Percentiles rank a stretch among this genome's conserved stretches.
phyloP scores from a whole-genome alignment of 1,139 yeast genomes.

The Lodderomyces elongisporus region DNA sequence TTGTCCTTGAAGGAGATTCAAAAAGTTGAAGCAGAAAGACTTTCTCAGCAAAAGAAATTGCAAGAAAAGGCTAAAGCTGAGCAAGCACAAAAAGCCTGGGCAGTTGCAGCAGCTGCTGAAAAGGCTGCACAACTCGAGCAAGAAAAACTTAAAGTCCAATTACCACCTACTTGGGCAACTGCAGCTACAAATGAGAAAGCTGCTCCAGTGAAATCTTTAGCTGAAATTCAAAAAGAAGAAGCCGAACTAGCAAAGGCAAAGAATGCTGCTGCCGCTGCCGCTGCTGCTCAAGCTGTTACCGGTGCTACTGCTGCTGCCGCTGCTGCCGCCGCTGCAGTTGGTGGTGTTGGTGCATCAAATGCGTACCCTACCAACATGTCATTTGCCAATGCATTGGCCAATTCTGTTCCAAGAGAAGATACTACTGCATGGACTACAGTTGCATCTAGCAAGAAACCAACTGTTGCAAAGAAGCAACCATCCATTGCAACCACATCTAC shows the following conservation, averaged over 20 bases:
- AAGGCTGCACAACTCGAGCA: constrained; percentile 14
- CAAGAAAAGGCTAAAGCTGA: constrained; percentile 30
- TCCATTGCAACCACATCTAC: constrained; percentile 12
- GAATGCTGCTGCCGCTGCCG: constrained; percentile 11
- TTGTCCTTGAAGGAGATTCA: constrained; percentile 71
- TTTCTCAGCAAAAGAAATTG: constrained; percentile 32
- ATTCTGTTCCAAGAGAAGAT: constrained; percentile 26
- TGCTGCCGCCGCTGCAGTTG: neutral
- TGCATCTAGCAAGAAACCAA: constrained; percentile 19
- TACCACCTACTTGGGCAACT: constrained; percentile 57
- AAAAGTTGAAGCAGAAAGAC: constrained; percentile 56
- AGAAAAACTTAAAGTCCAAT: constrained; percentile 19
- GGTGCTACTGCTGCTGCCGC: neutral
- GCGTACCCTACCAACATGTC: constrained; percentile 14
- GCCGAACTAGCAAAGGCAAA: constrained; percentile 35
- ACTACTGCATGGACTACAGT: constrained; percentile 43
- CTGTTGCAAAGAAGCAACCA: constrained; percentile 17
- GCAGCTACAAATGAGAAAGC: constrained; percentile 18
- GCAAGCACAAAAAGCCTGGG: constrained; percentile 19
- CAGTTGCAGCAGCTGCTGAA: constrained; percentile 22
- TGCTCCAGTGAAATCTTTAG: constrained; percentile 27
- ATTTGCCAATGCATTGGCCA: constrained; percentile 29
- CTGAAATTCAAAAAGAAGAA: constrained; percentile 45
- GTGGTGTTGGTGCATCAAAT: constrained; percentile 3
- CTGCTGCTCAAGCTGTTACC: constrained; percentile 14